Evolutionary conservation across 2,329 filamentous ascomycete species (phyloP), one percentile per base, ranked within the genome.

Genomic region (Chrysoporthe austroafricana): DNA sequence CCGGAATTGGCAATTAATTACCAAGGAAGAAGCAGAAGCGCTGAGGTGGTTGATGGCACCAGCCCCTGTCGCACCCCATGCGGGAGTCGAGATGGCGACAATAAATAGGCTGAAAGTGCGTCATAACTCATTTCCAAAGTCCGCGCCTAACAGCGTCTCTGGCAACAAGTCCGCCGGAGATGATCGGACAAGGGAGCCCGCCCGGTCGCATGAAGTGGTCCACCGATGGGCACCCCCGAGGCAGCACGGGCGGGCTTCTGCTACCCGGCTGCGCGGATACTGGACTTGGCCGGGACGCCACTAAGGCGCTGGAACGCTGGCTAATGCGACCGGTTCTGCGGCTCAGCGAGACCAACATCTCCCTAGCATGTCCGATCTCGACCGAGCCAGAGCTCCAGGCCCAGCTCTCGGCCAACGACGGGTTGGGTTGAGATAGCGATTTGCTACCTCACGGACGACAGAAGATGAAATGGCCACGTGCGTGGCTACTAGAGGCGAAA

Each of bases 261-360:
- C 21, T 32, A 52, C 21, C 50, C 50, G 50, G 21, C 50, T 54
- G 50, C 13, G 21, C 50, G 50, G 50, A 26, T 26, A 54, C 2
- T 34, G 13, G 16, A 13, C 50, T 54, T 32, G 26, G 50, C 6
- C 16, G 26, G 21, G 50, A 54, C 5, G 50, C 26, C 26, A 32
- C 50, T 54, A 54, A 16, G 13, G 32, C 16, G 14, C 50, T 54
- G 50, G 50, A 21, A 54, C 50, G 44, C 5, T 50, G 46, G 50
- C 50, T 54, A 54, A 54, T 26, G 50, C 50, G 50, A 34, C 26
- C 26, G 32, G 39, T 58, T 21, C 34, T 58, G 56, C 34, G 56
- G 56, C 56, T 58, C 56, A 21, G 18, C 56, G 34, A 58, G 56
- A 42, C 56, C 36, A 58, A n/a, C 56, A 57, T 6, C 54, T 39